Conservation (phyloP, 208 protist genomes). For the Borovskyia barvae region DNA sequence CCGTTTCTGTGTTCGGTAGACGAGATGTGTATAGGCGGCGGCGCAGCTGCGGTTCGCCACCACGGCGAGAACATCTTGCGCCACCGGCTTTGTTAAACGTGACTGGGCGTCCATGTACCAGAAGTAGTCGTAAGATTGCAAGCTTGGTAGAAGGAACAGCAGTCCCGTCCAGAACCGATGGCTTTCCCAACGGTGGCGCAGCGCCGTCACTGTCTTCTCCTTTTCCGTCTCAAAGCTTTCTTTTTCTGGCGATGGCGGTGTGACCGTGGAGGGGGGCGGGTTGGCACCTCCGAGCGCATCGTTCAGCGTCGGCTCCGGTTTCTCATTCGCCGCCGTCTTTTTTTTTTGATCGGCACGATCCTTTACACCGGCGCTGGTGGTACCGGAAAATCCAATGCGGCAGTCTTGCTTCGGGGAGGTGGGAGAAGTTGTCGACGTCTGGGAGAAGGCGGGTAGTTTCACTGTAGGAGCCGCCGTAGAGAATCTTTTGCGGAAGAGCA, state of each 20-base stretch:
- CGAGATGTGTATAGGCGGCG: slow-evolving; percentile 22
- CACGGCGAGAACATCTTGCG: slow-evolving; percentile 28
- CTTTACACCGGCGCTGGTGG: neutral
- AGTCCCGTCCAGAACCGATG: slow-evolving; percentile 42
- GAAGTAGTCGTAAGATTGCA: slow-evolving; percentile 50
- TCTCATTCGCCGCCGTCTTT: neutral
- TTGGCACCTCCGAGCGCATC: too few relatives aligned
- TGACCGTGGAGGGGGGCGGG: too few relatives aligned
- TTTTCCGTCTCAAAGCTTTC: neutral
- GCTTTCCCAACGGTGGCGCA: slow-evolving; percentile 11
- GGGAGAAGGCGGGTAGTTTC: neutral
- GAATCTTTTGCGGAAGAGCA: slow-evolving; percentile 1
- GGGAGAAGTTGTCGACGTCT: neutral
- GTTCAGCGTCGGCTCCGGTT: neutral
- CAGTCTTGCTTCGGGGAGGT: too few relatives aligned
- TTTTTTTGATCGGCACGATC: neutral
- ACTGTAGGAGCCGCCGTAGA: neutral
- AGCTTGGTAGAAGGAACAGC: slow-evolving; percentile 35
- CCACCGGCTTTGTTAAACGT: slow-evolving; percentile 19
- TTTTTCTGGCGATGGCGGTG: neutral
- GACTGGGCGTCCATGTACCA: slow-evolving; percentile 51
- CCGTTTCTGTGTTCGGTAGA: slow-evolving; percentile 18
- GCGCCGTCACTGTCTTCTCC: neutral
- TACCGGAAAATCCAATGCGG: too few relatives aligned
- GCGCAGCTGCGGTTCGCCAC: slow-evolving; percentile 26